These are phyloP conservation scores for Raddia distichophylla DNA, from an alignment of 176 grass and related monocot genomes.

Conservation along the genomic window DNA sequence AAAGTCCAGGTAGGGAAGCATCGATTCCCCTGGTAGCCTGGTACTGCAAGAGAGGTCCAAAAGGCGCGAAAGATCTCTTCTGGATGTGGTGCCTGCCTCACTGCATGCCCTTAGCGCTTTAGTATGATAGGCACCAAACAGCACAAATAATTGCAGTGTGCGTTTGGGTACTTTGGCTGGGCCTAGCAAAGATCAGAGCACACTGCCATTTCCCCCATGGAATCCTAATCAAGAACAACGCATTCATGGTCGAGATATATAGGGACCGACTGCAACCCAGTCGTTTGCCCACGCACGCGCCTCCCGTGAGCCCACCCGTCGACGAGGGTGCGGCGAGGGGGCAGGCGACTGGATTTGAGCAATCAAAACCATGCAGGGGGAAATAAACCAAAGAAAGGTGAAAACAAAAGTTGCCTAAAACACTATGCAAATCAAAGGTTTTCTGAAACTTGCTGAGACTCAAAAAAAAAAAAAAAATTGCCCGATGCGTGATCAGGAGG, in stretches of 20 bases:
- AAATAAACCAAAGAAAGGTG: not conserved
- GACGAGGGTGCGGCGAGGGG: too few relatives aligned
- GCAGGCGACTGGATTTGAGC: too few relatives aligned
- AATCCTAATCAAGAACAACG: constrained; percentile 41
- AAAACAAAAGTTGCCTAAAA: not conserved
- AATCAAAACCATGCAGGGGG: constrained; percentile 13
- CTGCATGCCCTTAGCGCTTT: constrained; percentile 42
- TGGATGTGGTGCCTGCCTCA: constrained; percentile 30
- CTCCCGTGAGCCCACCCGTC: too few relatives aligned
- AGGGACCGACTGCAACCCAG: too few relatives aligned
- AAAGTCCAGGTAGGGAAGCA: constrained; percentile 41
- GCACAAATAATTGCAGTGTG: constrained; percentile 42
- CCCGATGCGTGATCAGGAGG: constrained; percentile 5
- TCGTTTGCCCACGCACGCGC: too few relatives aligned
- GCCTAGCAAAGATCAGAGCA: constrained; percentile 37
- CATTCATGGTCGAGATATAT: constrained; percentile 18
- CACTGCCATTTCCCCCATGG: not conserved
- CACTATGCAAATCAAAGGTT: not conserved
- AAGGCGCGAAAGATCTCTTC: constrained; percentile 49
- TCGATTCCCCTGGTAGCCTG: constrained; percentile 37
- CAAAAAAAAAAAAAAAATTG: constrained; percentile 6
- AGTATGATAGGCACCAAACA: constrained; percentile 39
- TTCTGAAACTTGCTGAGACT: constrained; percentile 17
- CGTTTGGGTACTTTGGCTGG: too few relatives aligned
- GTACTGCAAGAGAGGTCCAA: constrained; percentile 50